A percentile compares a stretch with the other conserved stretches of the same genome.
phyloP scores from a whole-genome alignment of 805 yeast genomes.

The Candida ipomoeae region DNA sequence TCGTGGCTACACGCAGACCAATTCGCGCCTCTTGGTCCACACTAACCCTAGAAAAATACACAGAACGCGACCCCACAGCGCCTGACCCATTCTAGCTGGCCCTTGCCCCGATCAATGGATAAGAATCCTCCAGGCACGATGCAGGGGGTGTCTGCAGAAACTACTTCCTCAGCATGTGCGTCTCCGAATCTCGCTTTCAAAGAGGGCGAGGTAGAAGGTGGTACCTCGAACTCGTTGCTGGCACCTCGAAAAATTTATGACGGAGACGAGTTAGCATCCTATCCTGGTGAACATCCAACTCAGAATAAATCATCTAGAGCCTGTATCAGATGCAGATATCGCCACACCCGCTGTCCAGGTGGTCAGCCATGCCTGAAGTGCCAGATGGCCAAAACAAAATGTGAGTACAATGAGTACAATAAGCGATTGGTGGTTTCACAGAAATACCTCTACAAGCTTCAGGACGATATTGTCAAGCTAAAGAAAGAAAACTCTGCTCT shows the following conservation, averaged over 20 bases:
- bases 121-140: background rate
- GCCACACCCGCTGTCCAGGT: slow-evolving; percentile 77
- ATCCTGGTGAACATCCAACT: slow-evolving; percentile 2
- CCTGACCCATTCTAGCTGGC: background rate
- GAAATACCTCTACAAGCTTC: slow-evolving; percentile 63
- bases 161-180: background rate
- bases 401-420: slow-evolving; percentile 71
- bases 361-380: slow-evolving; percentile 72
- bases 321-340: slow-evolving; percentile 63
- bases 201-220: background rate
- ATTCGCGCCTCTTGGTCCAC: background rate
- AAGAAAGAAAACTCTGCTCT: slow-evolving; percentile 63
- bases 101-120: background rate
- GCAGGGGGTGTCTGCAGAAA: background rate
- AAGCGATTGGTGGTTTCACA: slow-evolving; percentile 69
- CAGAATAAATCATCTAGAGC: slow-evolving; percentile 38
- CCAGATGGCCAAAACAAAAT: slow-evolving; percentile 46
- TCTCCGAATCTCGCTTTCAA: background rate
- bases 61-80: slow-evolving; percentile 2
- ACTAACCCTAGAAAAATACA: background rate
- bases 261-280: slow-evolving; percentile 1
- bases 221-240: background rate
- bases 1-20: background rate
- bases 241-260: background rate
- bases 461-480: slow-evolving; percentile 60